Evolutionary conservation across 2,329 filamentous ascomycete species (phyloP).

Genomic region (Trichoderma guizhouense): DNA sequence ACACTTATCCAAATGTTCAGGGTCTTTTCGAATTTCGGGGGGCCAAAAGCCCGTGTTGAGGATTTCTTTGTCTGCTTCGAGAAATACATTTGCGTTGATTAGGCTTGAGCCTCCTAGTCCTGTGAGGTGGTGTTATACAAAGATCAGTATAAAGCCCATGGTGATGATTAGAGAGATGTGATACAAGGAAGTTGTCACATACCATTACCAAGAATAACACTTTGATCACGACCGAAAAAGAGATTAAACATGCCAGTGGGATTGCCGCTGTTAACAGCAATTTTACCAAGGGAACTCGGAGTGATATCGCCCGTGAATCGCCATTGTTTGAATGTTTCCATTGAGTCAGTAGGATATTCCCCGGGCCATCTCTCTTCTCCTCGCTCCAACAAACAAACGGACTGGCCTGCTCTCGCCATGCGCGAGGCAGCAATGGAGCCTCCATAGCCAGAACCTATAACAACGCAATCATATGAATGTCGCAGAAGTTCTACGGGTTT

Average conservation of each 20-base stretch:
- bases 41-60: conserved; percentile 58
- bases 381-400: conserved; percentile 62
- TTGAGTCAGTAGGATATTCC: conserved; percentile 53
- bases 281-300: conserved; percentile 34
- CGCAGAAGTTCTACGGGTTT: conserved; percentile 56
- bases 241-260: conserved; percentile 62
- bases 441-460: conserved; percentile 68
- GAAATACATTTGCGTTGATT: conserved; percentile 65
- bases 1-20: conserved; percentile 47
- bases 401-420: conserved; percentile 55
- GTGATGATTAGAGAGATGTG: background rate
- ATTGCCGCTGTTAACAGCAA: conserved; percentile 46
- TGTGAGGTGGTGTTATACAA: conserved; percentile 27
- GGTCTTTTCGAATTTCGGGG: conserved; percentile 46
- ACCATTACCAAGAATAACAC: conserved; percentile 57
- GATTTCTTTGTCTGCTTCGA: conserved; percentile 55
- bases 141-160: background rate
- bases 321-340: conserved; percentile 48
- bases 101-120: conserved; percentile 63
- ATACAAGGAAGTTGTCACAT: conserved; percentile 27
- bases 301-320: conserved; percentile 55
- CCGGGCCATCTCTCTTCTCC: conserved; percentile 65
- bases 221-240: conserved; percentile 60
- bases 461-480: conserved; percentile 59
- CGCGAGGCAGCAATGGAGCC: conserved; percentile 63